Evolutionary conservation across 108 stramenopile genomes (phyloP).

Genomic region (Chaetoceros muelleri): DNA sequence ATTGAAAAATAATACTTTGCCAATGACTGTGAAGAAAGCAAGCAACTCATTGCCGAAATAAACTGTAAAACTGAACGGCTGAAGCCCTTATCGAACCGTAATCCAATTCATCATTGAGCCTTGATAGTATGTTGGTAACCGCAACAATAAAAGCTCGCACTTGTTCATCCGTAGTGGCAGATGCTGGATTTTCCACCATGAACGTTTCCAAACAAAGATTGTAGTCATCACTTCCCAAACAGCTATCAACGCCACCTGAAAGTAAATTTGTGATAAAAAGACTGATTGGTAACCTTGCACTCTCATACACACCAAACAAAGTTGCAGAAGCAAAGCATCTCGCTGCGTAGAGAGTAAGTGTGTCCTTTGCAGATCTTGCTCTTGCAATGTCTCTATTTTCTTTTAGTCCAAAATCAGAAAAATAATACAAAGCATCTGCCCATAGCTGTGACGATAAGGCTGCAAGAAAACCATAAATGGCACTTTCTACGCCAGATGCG

Average conservation of each 20-base stretch:
- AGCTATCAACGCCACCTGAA: slow-evolving; percentile 55
- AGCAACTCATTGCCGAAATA: no score
- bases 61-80: no score
- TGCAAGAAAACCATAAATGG: slow-evolving; percentile 51
- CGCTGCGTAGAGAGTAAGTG: slow-evolving; percentile 42
- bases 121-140: slow-evolving; percentile 23
- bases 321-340: slow-evolving; percentile 37
- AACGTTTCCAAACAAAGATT: slow-evolving; percentile 56
- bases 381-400: slow-evolving; percentile 36
- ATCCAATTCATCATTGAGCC: no score
- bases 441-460: slow-evolving; percentile 58
- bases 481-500: slow-evolving; percentile 36
- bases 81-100: no score
- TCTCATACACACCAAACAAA: slow-evolving; percentile 72
- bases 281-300: slow-evolving; percentile 33
- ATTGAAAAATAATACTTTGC: no score
- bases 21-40: no score
- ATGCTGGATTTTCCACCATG: slow-evolving; percentile 39
- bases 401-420: slow-evolving; percentile 41
- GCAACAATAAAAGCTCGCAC: slow-evolving; percentile 32
- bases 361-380: slow-evolving; percentile 31
- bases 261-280: slow-evolving; percentile 30
- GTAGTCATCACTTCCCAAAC: slow-evolving; percentile 44
- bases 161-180: slow-evolving; percentile 36
- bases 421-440: slow-evolving; percentile 51